Evolutionary conservation across 441 rosid species (phyloP), one percentile per base, ranked within the genome.

Genomic region (Pelargonium myrrhifolium): DNA sequence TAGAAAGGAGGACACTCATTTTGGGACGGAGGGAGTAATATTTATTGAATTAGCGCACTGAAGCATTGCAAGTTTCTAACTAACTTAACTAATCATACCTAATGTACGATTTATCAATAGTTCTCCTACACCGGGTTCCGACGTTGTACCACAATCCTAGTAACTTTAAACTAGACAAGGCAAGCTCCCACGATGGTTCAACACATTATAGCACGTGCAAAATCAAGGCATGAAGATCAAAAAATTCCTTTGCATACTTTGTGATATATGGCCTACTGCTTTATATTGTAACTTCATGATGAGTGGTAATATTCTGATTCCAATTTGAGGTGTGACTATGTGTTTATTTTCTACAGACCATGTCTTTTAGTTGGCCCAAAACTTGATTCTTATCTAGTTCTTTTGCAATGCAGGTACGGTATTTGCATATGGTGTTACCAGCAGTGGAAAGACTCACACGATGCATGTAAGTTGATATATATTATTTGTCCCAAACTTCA

Each of bases 391-490:
- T 21, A 60, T 21, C 37, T 21, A 10, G 0, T 22, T 37, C 22
- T 5, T 42, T 65, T 74, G 55, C 68, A 39, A 11, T 75, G 74
- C 85, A 89, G 96, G 93, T 53, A 87, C 93, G n/a, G 88, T 89
- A 12, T 89, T 89, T 83, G 96, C 96, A 7, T 89, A 89, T 83
- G 93, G 96, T 68, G 96, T 87, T 70, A 87, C 96, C 26, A 89
- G 96, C 55, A 89, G 93, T 73, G 92, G 96, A 70, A 89, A 89
- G 82, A 89, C 92, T 55, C 95, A 87, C 66, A 89, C 96, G 21
- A 89, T 89, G 96, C 96, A 89, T 72, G 94, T 87, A 84, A 87
- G 97, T 78, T 40, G 35, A 72, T 37, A 60, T 62, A 59, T 40
- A 60, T 70, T 10, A 3, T 64, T 3, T 66, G 14, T 26, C 31